Evolutionary conservation across 106 monocot species (phyloP), one percentile per base, ranked within the genome.

Genomic region (Alisma plantagoaquatica): DNA sequence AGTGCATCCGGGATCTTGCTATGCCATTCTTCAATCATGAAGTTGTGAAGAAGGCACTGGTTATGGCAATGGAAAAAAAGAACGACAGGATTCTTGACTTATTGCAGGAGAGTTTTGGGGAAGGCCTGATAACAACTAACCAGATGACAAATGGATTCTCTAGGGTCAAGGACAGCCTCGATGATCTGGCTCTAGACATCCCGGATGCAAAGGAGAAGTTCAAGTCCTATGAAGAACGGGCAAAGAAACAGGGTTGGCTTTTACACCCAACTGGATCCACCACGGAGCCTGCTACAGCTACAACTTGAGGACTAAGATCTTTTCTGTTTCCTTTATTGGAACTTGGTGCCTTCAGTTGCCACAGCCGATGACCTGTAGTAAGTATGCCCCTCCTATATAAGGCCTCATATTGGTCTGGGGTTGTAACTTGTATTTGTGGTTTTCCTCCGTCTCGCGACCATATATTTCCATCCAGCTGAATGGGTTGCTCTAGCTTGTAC

Each of bases 51-150:
- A 91, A 81, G 45, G 72, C 85, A 11, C 20, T 91, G 47, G 75
- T 91, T 4, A 91, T 91, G 91, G 91, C 84, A 11, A 85, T 91
- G 81, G 91, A 91, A 24, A 85, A 81, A 77, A 75, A 85, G 77
- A 84, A 89, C 16, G 85, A 78, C 3, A 56, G 62, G 71, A 63
- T 91, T 29, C 27, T 81, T 23, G 72, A 66, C 22, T 53, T 91
- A 3, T 60, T 85, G 8, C 72, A 73, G 15, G 84, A 96, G 63
- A 63, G 91, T 43, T 85, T 81, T 41, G 60, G 72, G 5, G 84
- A 91, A 51, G 91, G 91, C 10, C 57, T 91, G 76, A 91, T 91
- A 48, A 91, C 91, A 15, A 70, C 60, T 60, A 84, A 84, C 43
- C 91, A 91, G 59, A 80, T 91, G 75, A 77, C 77, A 0, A 77